Evolutionary conservation across 78 protist genomes (phyloP).

Genomic region (Paratrimastix pyriformis): DNA sequence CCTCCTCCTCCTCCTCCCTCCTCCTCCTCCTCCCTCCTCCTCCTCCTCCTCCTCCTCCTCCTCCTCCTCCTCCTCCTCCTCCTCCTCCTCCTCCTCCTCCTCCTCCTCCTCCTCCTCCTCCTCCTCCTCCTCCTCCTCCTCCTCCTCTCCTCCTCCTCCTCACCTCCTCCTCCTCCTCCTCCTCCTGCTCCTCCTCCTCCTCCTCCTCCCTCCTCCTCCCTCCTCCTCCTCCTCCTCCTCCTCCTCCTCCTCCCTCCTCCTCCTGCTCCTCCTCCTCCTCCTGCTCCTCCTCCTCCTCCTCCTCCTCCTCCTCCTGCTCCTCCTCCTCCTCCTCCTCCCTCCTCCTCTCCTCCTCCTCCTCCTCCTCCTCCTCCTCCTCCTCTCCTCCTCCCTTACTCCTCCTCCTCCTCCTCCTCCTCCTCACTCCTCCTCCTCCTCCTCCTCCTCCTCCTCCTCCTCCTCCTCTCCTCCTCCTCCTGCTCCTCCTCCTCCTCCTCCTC

Average conservation of each 20-base stretch:
- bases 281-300: neutral
- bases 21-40: neutral
- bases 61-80: neutral
- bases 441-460: neutral
- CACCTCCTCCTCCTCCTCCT: too few species aligned
- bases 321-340: neutral
- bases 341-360: neutral
- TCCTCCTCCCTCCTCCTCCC: neutral
- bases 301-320: neutral
- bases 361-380: neutral
- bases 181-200: neutral
- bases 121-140: neutral
- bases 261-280: neutral
- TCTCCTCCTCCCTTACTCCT: too few species aligned
- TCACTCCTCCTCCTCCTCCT: too few species aligned
- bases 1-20: neutral
- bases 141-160: neutral
- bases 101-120: neutral
- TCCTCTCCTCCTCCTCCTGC: neutral
- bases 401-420: too few species aligned
- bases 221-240: neutral
- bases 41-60: neutral
- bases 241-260: neutral
- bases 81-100: slow-evolving; percentile 4
- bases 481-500: neutral